Evolutionary conservation across 129 eudicot species (phyloP).

Genomic region (Saposhnikovia divaricata): DNA sequence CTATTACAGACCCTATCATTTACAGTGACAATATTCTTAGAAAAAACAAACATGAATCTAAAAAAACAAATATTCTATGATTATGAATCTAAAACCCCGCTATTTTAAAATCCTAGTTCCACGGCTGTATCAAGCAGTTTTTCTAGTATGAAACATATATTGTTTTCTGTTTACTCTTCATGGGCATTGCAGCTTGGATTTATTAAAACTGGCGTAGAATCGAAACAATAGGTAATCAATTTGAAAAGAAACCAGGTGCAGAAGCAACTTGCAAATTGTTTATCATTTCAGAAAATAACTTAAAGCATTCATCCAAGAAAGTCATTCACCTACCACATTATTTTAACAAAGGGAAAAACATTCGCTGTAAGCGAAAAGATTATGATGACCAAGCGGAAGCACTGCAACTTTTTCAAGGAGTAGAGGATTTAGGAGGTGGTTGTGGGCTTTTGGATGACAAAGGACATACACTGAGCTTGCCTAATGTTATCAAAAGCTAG

Average conservation of each 20-base stretch:
- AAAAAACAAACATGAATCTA: too few relatives aligned
- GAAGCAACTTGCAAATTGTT: background rate
- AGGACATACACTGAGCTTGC: constrained; percentile 60
- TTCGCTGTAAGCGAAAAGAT: background rate
- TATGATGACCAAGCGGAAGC: background rate
- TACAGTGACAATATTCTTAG: too few relatives aligned
- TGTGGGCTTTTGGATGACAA: constrained; percentile 48
- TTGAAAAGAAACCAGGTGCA: background rate
- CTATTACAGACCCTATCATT: too few relatives aligned
- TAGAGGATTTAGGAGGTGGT: constrained; percentile 7
- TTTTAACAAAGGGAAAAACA: constrained; percentile 13
- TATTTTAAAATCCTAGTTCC: too few relatives aligned
- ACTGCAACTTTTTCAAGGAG: background rate
- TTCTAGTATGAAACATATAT: too few relatives aligned
- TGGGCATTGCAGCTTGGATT: too few relatives aligned
- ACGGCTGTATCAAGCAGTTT: too few relatives aligned
- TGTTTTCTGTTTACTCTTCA: too few relatives aligned
- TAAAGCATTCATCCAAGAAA: background rate
- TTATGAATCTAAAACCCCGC: too few relatives aligned
- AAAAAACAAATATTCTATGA: too few relatives aligned
- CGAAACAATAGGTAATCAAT: too few relatives aligned
- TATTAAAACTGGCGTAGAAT: too few relatives aligned
- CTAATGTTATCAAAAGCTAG: constrained; percentile 52
- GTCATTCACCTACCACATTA: constrained; percentile 9
- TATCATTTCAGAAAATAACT: background rate